Percentiles rank a stretch among this genome's conserved stretches.
Conservation (phyloP, 78 protist genomes). For the Paratrimastix pyriformis region DNA sequence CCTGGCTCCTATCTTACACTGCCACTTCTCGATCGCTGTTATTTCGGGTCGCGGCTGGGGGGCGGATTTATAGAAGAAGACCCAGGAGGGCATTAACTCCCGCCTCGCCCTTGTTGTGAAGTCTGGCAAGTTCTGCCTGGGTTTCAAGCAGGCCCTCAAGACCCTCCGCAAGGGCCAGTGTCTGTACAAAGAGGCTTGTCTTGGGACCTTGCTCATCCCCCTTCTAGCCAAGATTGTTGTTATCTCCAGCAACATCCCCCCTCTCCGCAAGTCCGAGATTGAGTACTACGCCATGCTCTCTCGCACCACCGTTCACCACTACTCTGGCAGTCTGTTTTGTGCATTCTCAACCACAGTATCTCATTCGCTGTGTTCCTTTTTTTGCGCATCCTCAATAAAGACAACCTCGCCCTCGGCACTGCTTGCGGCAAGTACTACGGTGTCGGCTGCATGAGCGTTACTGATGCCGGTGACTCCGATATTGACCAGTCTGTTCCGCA, state of each 20-base stretch:
- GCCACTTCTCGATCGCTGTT: no score
- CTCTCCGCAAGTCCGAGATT: slow-evolving; percentile 90
- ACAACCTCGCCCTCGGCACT: slow-evolving; percentile 97
- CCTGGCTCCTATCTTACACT: no score
- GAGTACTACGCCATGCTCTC: slow-evolving; percentile 99
- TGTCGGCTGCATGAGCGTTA: slow-evolving; percentile 68
- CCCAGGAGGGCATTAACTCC: slow-evolving; percentile 80
- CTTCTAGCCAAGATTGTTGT: slow-evolving; percentile 82
- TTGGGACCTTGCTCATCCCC: neutral
- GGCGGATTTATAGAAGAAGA: slow-evolving; percentile 53
- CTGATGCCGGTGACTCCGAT: slow-evolving; percentile 95
- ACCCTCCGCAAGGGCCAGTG: slow-evolving; percentile 77
- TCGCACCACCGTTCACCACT: slow-evolving; percentile 91
- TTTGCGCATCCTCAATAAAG: slow-evolving; percentile 1
- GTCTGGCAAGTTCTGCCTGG: slow-evolving; percentile 91
- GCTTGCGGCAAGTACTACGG: slow-evolving; percentile 96
- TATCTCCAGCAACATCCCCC: slow-evolving; percentile 93
- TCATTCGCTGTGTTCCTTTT: neutral
- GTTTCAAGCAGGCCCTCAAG: slow-evolving; percentile 86
- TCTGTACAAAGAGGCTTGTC: neutral
- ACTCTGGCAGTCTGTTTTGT: slow-evolving; percentile 60
- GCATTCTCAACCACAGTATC: neutral
- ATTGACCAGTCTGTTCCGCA: no score
- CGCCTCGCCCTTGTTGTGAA: slow-evolving; percentile 94
- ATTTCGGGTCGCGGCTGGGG: no score